Evolutionary conservation across 108 stramenopile genomes (phyloP).

Genomic region (Nitzschia putrida): DNA sequence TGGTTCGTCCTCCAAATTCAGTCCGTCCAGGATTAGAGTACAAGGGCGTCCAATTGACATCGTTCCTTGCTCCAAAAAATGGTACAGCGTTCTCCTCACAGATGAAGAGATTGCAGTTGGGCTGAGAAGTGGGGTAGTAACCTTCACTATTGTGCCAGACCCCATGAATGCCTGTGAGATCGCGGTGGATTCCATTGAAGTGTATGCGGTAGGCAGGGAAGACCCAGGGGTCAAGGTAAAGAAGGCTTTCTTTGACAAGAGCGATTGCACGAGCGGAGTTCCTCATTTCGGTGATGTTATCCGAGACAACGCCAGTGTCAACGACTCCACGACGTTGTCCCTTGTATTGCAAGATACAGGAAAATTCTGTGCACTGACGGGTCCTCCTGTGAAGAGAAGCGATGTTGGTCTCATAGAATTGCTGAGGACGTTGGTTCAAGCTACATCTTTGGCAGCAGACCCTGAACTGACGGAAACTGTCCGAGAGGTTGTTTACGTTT

Average conservation of each 20-base stretch:
- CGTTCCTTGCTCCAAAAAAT: constrained; percentile 56
- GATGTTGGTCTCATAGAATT: not conserved
- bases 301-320: not conserved
- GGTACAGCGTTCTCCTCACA: constrained; percentile 80
- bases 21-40: constrained; percentile 57
- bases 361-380: not conserved
- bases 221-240: constrained; percentile 3
- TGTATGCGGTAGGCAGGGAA: constrained; percentile 50
- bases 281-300: not conserved
- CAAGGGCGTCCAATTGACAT: constrained; percentile 71
- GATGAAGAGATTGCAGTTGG: constrained; percentile 75
- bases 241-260: not conserved
- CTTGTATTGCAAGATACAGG: constrained; percentile 31
- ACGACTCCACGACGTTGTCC: constrained; percentile 24
- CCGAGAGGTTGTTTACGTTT: constrained; percentile 36
- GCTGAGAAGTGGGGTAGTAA: constrained; percentile 61
- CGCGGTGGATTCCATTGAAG: constrained; percentile 74
- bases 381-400: not conserved
- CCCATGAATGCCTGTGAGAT: constrained; percentile 47
- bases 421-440: constrained; percentile 45
- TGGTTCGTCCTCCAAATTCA: constrained; percentile 59
- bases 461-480: constrained; percentile 38
- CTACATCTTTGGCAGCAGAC: constrained; percentile 44
- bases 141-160: constrained; percentile 55
- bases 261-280: not conserved